Conservation (phyloP, 305 asterid species). For the Withania somnifera region DNA sequence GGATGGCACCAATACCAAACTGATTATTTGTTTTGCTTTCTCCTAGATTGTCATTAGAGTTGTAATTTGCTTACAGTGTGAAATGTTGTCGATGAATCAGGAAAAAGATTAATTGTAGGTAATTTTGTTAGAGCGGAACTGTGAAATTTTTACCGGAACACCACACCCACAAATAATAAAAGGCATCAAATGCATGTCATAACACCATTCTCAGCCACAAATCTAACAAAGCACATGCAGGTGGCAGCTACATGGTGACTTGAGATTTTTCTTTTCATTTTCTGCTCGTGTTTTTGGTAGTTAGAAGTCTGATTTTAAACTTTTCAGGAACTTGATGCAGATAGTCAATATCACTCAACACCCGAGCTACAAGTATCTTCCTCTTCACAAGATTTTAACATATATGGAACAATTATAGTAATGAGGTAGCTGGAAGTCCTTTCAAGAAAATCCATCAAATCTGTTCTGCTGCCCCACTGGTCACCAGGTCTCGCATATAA, state of each 20-base stretch:
- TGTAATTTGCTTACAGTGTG: background rate
- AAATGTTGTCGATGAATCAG: background rate
- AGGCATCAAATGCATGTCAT: background rate
- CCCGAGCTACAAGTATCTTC: background rate
- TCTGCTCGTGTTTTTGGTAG: background rate
- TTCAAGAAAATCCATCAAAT: background rate
- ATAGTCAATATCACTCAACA: background rate
- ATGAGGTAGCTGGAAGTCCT: slow-evolving; percentile 8
- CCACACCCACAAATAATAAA: background rate
- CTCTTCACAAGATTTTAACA: background rate
- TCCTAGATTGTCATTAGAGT: background rate
- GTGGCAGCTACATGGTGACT: background rate
- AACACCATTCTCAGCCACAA: background rate
- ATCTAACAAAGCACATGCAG: background rate
- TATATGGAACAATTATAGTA: background rate
- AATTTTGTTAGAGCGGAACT: background rate
- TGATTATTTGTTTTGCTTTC: background rate
- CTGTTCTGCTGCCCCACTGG: background rate
- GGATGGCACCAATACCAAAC: background rate
- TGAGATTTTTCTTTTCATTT: background rate
- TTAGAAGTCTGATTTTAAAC: background rate
- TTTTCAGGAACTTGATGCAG: background rate
- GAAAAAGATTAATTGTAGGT: background rate
- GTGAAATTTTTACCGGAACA: background rate
- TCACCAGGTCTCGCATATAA: background rate